Percentiles rank a stretch among this genome's conserved stretches.
phyloP scores from a whole-genome alignment of 495 filamentous ascomycete species.

The Aspergillus nidulans region DNA sequence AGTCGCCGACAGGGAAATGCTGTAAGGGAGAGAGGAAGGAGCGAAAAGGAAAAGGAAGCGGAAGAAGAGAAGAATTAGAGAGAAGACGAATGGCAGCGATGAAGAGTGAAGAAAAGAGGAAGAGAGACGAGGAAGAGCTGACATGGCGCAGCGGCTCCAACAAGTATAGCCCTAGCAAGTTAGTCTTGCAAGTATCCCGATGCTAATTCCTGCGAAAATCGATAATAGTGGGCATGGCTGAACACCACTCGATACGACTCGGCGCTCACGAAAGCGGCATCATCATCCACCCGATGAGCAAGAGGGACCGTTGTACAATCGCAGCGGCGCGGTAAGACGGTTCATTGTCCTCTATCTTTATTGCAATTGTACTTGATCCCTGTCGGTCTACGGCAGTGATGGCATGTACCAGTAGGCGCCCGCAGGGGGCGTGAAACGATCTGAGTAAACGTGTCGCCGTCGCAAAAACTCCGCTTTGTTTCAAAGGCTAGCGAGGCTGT shows the following conservation, averaged over 20 bases:
- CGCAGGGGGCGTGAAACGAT: conserved; percentile 1
- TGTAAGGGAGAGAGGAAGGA: conserved; percentile 17
- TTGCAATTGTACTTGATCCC: background rate
- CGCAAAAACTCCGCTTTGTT: conserved; percentile 4
- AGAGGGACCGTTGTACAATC: background rate
- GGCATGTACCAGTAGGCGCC: conserved; percentile 8
- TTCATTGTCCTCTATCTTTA: background rate
- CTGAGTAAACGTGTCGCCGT: background rate
- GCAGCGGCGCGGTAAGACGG: background rate
- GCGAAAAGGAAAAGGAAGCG: conserved; percentile 5
- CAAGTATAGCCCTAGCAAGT: background rate
- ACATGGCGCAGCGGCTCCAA: conserved; percentile 20
- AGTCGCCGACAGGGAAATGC: background rate
- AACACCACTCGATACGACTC: background rate
- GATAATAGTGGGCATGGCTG: conserved; percentile 1
- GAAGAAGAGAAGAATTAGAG: conserved; percentile 1
- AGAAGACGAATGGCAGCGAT: background rate
- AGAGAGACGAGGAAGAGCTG: conserved; percentile 8
- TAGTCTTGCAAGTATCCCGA: conserved; percentile 1
- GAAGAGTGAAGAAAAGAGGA: conserved; percentile 6
- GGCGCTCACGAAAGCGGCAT: background rate
- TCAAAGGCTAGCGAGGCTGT: conserved; percentile 3
- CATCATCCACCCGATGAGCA: background rate
- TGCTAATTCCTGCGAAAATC: background rate
- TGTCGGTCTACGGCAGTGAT: background rate